Evolutionary conservation across 257 asterid genomes (phyloP).

Genomic region (Osmanthus fragrans): DNA sequence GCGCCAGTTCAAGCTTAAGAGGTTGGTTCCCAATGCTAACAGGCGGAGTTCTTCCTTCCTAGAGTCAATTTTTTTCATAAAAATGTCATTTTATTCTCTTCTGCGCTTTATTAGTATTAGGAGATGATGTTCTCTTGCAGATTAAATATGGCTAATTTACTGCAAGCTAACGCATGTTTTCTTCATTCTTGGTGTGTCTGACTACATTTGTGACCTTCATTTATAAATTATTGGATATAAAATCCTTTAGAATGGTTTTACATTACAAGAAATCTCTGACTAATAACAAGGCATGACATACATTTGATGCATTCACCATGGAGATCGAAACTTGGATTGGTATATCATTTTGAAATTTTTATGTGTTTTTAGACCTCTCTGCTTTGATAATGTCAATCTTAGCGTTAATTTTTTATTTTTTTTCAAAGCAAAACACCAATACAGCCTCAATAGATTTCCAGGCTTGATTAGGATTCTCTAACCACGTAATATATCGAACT

Average conservation of each 20-base stretch:
- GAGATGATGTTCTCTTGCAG: conserved; percentile 16
- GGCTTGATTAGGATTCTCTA: no score
- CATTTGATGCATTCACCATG: not conserved
- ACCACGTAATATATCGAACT: no score
- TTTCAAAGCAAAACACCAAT: no score
- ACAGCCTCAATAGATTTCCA: no score
- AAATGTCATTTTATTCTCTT: not conserved
- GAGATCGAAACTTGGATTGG: no score
- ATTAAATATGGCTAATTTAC: conserved; percentile 16
- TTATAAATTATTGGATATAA: not conserved
- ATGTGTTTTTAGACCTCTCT: no score
- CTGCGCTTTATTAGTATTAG: conserved; percentile 5
- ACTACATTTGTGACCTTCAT: conserved; percentile 7
- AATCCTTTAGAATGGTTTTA: not conserved
- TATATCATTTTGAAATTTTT: no score
- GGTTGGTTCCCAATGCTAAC: conserved; percentile 27
- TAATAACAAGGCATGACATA: not conserved
- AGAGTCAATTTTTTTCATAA: conserved; percentile 6
- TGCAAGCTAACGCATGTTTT: conserved; percentile 3
- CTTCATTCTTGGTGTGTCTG: not conserved
- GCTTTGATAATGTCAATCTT: no score
- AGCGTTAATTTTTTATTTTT: no score
- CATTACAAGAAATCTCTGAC: not conserved
- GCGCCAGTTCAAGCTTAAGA: conserved; percentile 3
- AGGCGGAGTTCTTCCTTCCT: conserved; percentile 7